Percentiles rank a stretch among this genome's conserved stretches.
These are phyloP conservation scores for Pelargonium citronellum DNA, from an alignment of 441 rosid genomes.

Conservation along the genomic window DNA sequence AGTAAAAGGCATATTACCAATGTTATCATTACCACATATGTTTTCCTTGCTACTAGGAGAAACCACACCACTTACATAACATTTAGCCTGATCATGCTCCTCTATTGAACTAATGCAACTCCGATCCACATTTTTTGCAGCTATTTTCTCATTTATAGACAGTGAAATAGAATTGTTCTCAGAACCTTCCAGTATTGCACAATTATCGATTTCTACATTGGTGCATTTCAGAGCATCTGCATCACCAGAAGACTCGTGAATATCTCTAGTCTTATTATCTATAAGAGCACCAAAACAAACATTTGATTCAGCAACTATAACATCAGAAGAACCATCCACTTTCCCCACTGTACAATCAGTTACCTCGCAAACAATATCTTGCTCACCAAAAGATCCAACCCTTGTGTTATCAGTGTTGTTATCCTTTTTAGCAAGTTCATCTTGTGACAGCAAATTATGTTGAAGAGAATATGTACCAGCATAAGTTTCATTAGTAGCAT, in stretches of 20 bases:
- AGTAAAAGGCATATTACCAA: conserved; percentile 25
- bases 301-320: conserved; percentile 20
- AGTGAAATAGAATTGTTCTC: conserved; percentile 13
- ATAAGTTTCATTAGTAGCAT: conserved; percentile 14
- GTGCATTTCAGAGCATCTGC: conserved; percentile 9
- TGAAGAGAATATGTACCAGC: conserved; percentile 7
- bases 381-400: conserved; percentile 18
- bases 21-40: conserved; percentile 18
- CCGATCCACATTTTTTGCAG: conserved; percentile 16
- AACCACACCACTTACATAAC: conserved; percentile 16
- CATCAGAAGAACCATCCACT: conserved; percentile 20
- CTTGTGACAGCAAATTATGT: conserved; percentile 1
- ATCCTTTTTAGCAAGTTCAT: conserved; percentile 14
- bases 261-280: conserved; percentile 12
- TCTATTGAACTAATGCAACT: conserved; percentile 16
- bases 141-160: conserved; percentile 11
- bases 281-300: conserved; percentile 22
- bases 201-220: not conserved
- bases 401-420: conserved; percentile 10
- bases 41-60: conserved; percentile 20
- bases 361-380: conserved; percentile 16
- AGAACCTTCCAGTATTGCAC: conserved; percentile 5
- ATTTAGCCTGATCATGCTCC: conserved; percentile 20
- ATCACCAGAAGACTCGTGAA: conserved; percentile 23
- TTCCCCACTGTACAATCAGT: conserved; percentile 22